Percentiles rank a stretch among this genome's conserved stretches.
phyloP scores from a whole-genome alignment of 441 rosid genomes.

The Mallotus japonicus region DNA sequence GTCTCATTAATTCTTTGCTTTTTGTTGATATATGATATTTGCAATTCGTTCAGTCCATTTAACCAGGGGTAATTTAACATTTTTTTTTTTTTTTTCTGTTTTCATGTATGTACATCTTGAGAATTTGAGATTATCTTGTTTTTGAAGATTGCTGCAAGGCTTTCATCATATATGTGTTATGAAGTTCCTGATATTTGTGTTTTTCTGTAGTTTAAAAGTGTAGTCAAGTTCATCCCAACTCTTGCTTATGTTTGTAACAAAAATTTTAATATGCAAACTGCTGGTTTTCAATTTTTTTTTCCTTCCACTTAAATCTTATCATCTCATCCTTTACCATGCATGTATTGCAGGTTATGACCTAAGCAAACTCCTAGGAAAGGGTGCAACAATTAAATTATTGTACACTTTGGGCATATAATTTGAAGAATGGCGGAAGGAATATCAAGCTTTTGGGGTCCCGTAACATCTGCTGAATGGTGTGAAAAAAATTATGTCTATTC shows the following conservation, averaged over 20 bases:
- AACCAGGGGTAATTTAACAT: too few relatives aligned
- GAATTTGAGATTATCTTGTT: not conserved
- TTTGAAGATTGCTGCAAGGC: not conserved
- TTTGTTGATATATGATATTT: too few relatives aligned
- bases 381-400: conserved; percentile 19
- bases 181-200: too few relatives aligned
- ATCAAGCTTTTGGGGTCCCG: conserved; percentile 96
- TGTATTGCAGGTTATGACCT: conserved; percentile 34
- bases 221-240: not conserved
- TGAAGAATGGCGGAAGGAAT: conserved; percentile 68
- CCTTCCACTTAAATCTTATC: not conserved
- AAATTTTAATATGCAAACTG: not conserved
- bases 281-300: not conserved
- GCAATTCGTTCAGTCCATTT: too few relatives aligned
- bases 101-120: not conserved
- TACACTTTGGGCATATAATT: conserved; percentile 19
- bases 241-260: not conserved
- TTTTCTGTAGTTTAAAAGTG: not conserved
- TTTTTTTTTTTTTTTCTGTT: too few relatives aligned
- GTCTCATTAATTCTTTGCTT: too few relatives aligned
- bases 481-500: conserved; percentile 75
- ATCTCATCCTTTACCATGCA: conserved; percentile 8
- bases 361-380: conserved; percentile 22
- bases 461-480: conserved; percentile 84
- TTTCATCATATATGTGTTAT: not conserved